Evolutionary conservation across 1,284 basidiomycete genomes (phyloP), one percentile per base, ranked within the genome.

Genomic region (Clitocybe nebularis): DNA sequence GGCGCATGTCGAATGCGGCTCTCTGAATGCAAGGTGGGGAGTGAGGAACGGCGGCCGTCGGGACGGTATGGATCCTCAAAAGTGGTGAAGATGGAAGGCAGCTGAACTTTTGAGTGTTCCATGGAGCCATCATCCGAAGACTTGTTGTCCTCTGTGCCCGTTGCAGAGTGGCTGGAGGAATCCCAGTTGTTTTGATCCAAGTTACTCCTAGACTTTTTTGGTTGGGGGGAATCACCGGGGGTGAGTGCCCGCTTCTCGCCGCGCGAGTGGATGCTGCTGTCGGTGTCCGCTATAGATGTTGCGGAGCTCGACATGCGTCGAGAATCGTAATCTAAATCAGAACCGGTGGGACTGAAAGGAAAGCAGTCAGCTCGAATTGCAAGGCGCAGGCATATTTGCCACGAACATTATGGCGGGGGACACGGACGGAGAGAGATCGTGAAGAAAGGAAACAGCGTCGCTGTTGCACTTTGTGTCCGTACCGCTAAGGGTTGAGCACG

Each of bases 81-180:
- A 17, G 79, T 70, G 24, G 77, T 73, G 50, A 81, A 83, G 52
- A 86, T 81, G 50, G 82, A 84, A 3, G 84, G 84, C 5, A 86
- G 71, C 62, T 83, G 80, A 42, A 86, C 80, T 60, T 78, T 80
- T 39, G 69, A 60, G 41, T 68, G 61, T 49, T 74, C 72, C 50
- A 66, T 59, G 47, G 44, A 50, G 24, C 52, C 50, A 39, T 45
- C 46, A 39, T 45, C 46, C 32, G 52, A 47, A 10, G 43, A 43
- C 42, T 67, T 68, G 48, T 69, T 62, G 47, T 64, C 56, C 24
- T 20, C 28, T 13, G 46, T 39, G 17, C 35, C 53, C 26, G 46
- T 43, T 3, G 41, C 28, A 25, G 57, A 55, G 37, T 58, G 60
- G 38, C 49, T 55, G 3, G 56, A 50, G 13, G 59, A 33, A 30